Conservation (phyloP, 2,329 filamentous ascomycete species). For the Moelleriella libera region DNA sequence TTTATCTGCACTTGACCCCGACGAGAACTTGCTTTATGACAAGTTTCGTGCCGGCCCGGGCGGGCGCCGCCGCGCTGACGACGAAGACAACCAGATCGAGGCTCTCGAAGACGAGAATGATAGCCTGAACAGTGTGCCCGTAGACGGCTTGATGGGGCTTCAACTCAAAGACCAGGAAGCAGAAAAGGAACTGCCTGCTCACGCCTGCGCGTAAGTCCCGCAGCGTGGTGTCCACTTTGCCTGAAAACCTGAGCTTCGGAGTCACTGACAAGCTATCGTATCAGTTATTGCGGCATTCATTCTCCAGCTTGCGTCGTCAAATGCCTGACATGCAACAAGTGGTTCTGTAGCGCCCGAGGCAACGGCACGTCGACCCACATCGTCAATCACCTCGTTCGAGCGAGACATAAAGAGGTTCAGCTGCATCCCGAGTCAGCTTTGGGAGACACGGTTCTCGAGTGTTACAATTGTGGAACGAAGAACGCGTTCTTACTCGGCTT, state of each 20-base stretch:
- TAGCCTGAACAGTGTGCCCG: constrained; percentile 64
- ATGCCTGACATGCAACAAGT: constrained; percentile 89
- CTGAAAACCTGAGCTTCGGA: too few species aligned
- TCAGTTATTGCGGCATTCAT: constrained; percentile 91
- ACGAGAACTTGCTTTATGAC: constrained; percentile 69
- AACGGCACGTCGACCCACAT: constrained; percentile 97
- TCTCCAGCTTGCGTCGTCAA: constrained; percentile 92
- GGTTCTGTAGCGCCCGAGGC: constrained; percentile 96
- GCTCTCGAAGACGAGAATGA: constrained; percentile 66
- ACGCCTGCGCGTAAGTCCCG: constrained; percentile 77
- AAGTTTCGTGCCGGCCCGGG: constrained; percentile 43
- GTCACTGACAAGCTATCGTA: constrained; percentile 3
- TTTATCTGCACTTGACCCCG: constrained; percentile 54
- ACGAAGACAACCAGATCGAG: constrained; percentile 83
- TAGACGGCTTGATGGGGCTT: constrained; percentile 58
- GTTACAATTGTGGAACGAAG: constrained; percentile 99
- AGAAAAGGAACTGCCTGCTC: constrained; percentile 79
- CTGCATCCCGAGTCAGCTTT: constrained; percentile 86
- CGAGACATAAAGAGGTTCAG: constrained; percentile 96
- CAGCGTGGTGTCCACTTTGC: neutral
- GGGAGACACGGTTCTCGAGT: constrained; percentile 92
- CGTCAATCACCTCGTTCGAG: constrained; percentile 93
- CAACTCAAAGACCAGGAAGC: constrained; percentile 50
- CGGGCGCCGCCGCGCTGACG: constrained; percentile 59
- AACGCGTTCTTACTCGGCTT: constrained; percentile 97